Base-by-base conservation (phyloP, 768 basidiomycete genomes). In the Psilocybe cyanescens region DNA sequence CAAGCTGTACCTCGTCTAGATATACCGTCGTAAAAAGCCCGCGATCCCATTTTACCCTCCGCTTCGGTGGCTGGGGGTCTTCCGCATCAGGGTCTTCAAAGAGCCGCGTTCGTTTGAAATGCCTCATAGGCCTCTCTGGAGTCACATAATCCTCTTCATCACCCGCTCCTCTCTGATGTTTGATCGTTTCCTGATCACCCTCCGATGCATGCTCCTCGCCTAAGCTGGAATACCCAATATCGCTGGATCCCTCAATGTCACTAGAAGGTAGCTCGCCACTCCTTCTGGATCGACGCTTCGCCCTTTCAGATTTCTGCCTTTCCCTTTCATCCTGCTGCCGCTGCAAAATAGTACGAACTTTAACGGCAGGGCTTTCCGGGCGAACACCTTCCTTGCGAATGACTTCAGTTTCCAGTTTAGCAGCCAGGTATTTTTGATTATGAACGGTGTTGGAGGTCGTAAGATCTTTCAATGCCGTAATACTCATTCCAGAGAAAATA, bases 61-160 rank as follows among this genome's bases (percentile, higher is more conserved):
- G 83, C 68, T 76, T 74, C 51, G 76, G 71, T 57, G 65, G 71
- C 53, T 61, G 68, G 3, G 28, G 61, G 4, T 55, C 58, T 41
- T 70, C 72, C 50, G 69, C 68, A 7, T 67, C 75, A 17, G 70
- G 76, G 29, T 75, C 77, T 14, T 76, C 78, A 31, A 71, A 79
- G 44, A 81, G 71, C 55, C 75, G 72, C 17, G 76, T 71, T 14
- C 77, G 71, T 71, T 84, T 86, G 57, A 73, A 57, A 39, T 74
- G 72, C 50, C 76, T 74, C 29, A 75, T 75, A 37, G 76, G 74
- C 65, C 76, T 76, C 48, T 81, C 77, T 2, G 91, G 91, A 9
- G 89, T 90, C 67, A 82, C 81, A 65, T 92, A 92, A 61, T 92
- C 91, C 66, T 89, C 92, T 29, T 92, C 91, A 28, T 95, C 92